Base-by-base conservation (phyloP, 2,329 filamentous ascomycete species). In the Sarocladiaceae sp. region DNA sequence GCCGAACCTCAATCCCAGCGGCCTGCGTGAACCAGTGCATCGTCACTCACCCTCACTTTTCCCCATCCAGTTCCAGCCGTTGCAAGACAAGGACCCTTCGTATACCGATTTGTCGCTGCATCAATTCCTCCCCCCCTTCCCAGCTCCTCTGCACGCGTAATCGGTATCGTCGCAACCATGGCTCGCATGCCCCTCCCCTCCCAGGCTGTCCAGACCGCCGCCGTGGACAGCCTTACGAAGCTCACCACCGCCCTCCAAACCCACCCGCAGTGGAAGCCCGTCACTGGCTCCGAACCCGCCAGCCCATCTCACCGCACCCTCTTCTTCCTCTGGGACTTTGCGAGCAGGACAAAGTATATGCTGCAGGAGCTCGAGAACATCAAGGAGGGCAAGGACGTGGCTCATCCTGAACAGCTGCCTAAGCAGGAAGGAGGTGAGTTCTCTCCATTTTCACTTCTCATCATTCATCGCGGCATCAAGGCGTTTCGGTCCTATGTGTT, bases 281-380 rank as follows among this genome's bases (percentile, higher is more conserved):
- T 51, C 5, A 46, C 50, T 9, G 19, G 19, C 16, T 11, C 23
- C 20, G 19, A 33, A n/a, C 3, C 27, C 18, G 27, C 42, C 19
- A 34, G 16, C 16, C 41, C 46, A 50, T 21, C 52, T 52, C 53
- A 61, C 45, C 51, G 54, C 15, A 58, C 59, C 13, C 59, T 69
- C 32, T 64, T 54, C 44, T 55, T 65, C 50, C 49, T 66, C 24
- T 70, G 63, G 63, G 65, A 69, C 50, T 70, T 69, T 50, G 61
- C 62, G 35, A 60, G 56, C 46, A 60, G 64, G 27, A 65, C 63
- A n/a, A 53, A 58, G 29, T 69, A 68, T 48, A 67, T 68, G 55
- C 59, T 67, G 50, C 57, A 55, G 6, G 64, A 68, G 56, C 56
- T 69, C 19, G 62, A 69, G 15, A 65, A 64, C 33, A 60, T 67